phyloP scores from a whole-genome alignment of 2,329 filamentous ascomycete genomes.

The Emericellopsis atlantica region DNA sequence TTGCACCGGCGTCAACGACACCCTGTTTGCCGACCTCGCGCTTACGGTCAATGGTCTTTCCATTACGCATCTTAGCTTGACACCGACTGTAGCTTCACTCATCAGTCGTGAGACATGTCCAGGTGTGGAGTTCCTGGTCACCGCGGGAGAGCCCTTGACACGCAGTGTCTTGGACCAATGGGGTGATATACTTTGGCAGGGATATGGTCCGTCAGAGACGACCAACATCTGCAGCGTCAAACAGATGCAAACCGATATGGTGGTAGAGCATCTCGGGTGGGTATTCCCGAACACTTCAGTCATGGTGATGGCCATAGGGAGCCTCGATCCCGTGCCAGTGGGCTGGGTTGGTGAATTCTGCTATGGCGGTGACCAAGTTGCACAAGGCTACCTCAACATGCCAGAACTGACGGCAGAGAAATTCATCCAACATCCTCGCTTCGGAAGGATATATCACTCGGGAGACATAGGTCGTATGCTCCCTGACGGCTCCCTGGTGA shows the following conservation, averaged over 20 bases:
- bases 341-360: conserved; percentile 74
- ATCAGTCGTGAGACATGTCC: conserved; percentile 58
- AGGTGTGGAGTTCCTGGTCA: conserved; percentile 61
- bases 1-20: conserved; percentile 63
- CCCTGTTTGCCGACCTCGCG: conserved; percentile 62
- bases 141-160: conserved; percentile 70
- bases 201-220: conserved; percentile 74
- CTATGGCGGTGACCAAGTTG: conserved; percentile 76
- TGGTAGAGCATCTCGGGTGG: conserved; percentile 64
- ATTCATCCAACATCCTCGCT: conserved; percentile 55
- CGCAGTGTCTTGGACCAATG: conserved; percentile 58
- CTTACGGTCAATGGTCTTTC: conserved; percentile 46
- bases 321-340: conserved; percentile 43
- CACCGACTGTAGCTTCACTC: conserved; percentile 73
- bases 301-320: conserved; percentile 41
- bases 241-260: conserved; percentile 41
- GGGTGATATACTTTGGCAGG: conserved; percentile 61
- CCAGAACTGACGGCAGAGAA: conserved; percentile 48
- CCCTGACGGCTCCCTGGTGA: conserved; percentile 60
- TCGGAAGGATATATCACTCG: conserved; percentile 67
- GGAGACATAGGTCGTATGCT: conserved; percentile 76
- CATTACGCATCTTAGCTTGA: conserved; percentile 74
- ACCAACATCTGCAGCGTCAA: conserved; percentile 80
- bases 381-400: conserved; percentile 59
- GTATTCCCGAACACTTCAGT: conserved; percentile 65